A percentile compares a stretch with the other conserved stretches of the same genome.
Evolutionary conservation across 164 flowering plant genomes (phyloP).

Genomic region (Tinospora cordifolia): DNA sequence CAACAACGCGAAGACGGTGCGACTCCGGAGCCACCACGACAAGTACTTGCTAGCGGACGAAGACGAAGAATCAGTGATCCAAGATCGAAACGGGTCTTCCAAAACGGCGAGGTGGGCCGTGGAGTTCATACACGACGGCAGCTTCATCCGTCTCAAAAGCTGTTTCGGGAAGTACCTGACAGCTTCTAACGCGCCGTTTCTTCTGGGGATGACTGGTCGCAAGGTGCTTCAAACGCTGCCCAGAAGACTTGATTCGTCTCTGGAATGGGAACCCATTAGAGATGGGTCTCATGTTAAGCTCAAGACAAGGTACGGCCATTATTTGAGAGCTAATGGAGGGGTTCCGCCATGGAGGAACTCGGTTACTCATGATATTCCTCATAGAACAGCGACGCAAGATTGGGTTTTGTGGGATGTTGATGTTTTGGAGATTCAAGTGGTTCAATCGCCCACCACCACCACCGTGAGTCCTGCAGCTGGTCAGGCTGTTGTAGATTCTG

Average conservation of each 20-base stretch:
- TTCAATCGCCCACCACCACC: not conserved
- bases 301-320: slow-evolving; percentile 63
- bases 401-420: slow-evolving; percentile 78
- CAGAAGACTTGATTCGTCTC: slow-evolving; percentile 47
- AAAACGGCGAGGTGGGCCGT: slow-evolving; percentile 60
- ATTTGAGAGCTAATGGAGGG: slow-evolving; percentile 76
- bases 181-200: slow-evolving; percentile 66
- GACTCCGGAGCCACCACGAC: slow-evolving; percentile 66
- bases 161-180: slow-evolving; percentile 67
- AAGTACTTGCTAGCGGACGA: slow-evolving; percentile 79
- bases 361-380: slow-evolving; percentile 75
- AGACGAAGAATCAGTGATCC: slow-evolving; percentile 69
- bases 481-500: no score
- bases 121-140: slow-evolving; percentile 34
- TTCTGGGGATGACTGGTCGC: slow-evolving; percentile 75
- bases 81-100: slow-evolving; percentile 62
- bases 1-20: slow-evolving; percentile 65
- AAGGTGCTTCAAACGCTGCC: slow-evolving; percentile 66
- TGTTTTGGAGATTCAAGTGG: slow-evolving; percentile 34
- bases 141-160: slow-evolving; percentile 62
- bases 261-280: slow-evolving; percentile 76
- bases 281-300: slow-evolving; percentile 55
- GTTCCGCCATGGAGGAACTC: slow-evolving; percentile 86
- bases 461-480: not conserved
- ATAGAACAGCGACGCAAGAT: slow-evolving; percentile 57